Base-by-base conservation (phyloP, 2,329 filamentous ascomycete genomes). In the Clonostachys sp. region DNA sequence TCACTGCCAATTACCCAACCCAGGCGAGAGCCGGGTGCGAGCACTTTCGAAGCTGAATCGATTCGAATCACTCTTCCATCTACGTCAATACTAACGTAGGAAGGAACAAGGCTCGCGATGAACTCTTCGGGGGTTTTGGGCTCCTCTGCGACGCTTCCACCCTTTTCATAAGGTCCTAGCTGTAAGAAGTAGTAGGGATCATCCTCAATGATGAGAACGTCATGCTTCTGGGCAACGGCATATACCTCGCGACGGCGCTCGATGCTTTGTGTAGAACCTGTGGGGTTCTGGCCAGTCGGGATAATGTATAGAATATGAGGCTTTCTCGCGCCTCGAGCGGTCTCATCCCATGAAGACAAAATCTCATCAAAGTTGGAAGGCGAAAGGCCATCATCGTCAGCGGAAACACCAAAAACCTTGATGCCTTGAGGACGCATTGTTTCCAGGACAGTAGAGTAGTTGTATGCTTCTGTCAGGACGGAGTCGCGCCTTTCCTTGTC, bases 141-240 rank as follows among this genome's bases (percentile, higher is more conserved):
- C 24, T 30, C 24, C 9, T 30, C 24, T 30, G 24, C 24, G 6
- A 30, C 24, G 39, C 20, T 20, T 30, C 24, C 24, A 30, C 24
- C 24, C 24, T 30, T 18, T 5, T 16, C 39, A 30, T 30, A 30
- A 30, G 24, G 9, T 30, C 24, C 24, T 9, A 30, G 9, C 4
- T 94, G 89, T 41, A 94, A 72, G 70, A 90, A 94, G 68, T 91
- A 94, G 70, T 95, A 94, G 3, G 89, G 89, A 61, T 94, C 89
- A 61, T 94, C 89, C 70, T 95, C 89, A 54, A 94, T 68, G 60
- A 95, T 89, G 68, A 80, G 84, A 40, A 94, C 61, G 60, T 94
- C 86, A 63, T 94, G 87, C 67, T 87, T 87, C 60, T 84, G 81
- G 41, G 84, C 86, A 13, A 92, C 75, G 42, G 73, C 73, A 67